Conservation (phyloP, 805 yeast genomes). For the Groenewaldozyma tartarivorans region DNA sequence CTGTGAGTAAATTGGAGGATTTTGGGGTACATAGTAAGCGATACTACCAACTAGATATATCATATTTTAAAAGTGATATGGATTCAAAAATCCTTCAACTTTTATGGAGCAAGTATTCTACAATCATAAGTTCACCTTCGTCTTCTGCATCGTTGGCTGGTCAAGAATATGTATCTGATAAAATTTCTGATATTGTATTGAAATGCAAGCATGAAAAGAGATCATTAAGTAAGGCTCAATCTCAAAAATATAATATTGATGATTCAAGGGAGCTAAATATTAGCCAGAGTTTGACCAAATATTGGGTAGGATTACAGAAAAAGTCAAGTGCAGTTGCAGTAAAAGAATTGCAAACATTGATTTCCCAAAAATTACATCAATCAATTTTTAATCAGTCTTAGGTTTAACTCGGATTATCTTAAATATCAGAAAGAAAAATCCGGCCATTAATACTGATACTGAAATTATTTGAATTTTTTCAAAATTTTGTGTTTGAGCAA, state of each 20-base stretch:
- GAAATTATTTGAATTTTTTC: slow-evolving; percentile 30
- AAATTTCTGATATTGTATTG: slow-evolving; percentile 21
- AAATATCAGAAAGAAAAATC: slow-evolving; percentile 27
- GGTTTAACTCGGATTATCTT: slow-evolving; percentile 5
- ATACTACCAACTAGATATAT: slow-evolving; percentile 59
- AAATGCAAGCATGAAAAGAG: slow-evolving; percentile 8
- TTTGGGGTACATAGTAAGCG: slow-evolving; percentile 62
- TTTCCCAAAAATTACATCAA: neutral
- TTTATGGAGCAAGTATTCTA: slow-evolving; percentile 40
- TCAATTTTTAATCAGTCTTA: neutral
- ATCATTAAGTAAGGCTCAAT: too few relatives aligned
- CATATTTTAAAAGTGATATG: slow-evolving; percentile 43
- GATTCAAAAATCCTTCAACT: slow-evolving; percentile 41
- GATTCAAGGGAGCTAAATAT: too few relatives aligned
- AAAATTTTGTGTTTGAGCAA: slow-evolving; percentile 28
- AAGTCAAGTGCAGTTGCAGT: neutral
- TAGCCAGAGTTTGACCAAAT: too few relatives aligned
- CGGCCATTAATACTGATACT: slow-evolving; percentile 26
- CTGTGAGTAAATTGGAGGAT: slow-evolving; percentile 46
- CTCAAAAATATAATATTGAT: too few relatives aligned
- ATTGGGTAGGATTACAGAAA: neutral
- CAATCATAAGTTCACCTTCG: slow-evolving; percentile 31
- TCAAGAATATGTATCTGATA: slow-evolving; percentile 21
- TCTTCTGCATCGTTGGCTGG: slow-evolving; percentile 21
- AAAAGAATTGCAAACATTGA: neutral